Conservation (phyloP, 257 asterid species). For the Solanum sejunctum region DNA sequence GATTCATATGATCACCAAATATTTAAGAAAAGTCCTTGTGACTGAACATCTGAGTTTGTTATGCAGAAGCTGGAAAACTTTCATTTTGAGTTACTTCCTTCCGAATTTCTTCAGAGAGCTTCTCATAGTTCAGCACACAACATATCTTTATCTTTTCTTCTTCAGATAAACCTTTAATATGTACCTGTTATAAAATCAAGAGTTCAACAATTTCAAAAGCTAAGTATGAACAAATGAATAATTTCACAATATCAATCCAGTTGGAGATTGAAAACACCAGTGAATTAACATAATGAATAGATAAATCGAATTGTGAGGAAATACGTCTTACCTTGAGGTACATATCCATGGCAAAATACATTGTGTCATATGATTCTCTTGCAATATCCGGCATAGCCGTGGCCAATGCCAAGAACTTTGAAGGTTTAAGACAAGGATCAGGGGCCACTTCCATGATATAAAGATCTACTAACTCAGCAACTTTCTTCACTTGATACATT, state of each 20-base stretch:
- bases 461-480: slow-evolving; percentile 32
- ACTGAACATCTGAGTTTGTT: slow-evolving; percentile 3
- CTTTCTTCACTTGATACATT: slow-evolving; percentile 27
- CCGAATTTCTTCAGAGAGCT: slow-evolving; percentile 22
- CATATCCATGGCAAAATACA: slow-evolving; percentile 32
- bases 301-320: neutral
- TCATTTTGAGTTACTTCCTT: slow-evolving; percentile 13
- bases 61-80: slow-evolving; percentile 26
- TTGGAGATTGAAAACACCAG: neutral
- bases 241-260: neutral
- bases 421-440: slow-evolving; percentile 33
- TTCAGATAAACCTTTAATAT: slow-evolving; percentile 9
- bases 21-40: neutral
- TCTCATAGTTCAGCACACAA: slow-evolving; percentile 26
- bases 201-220: too few species aligned
- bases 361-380: slow-evolving; percentile 38
- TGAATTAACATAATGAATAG: too few species aligned
- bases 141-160: slow-evolving; percentile 38
- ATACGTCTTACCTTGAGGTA: slow-evolving; percentile 32
- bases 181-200: slow-evolving; percentile 22
- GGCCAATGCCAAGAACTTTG: slow-evolving; percentile 31
- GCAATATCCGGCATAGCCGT: slow-evolving; percentile 32
- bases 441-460: slow-evolving; percentile 58
- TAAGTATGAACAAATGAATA: too few species aligned
- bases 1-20: neutral